These are phyloP conservation scores for Pythium diclinum DNA, from an alignment of 352 stramenopile species.

Conservation along the genomic window DNA sequence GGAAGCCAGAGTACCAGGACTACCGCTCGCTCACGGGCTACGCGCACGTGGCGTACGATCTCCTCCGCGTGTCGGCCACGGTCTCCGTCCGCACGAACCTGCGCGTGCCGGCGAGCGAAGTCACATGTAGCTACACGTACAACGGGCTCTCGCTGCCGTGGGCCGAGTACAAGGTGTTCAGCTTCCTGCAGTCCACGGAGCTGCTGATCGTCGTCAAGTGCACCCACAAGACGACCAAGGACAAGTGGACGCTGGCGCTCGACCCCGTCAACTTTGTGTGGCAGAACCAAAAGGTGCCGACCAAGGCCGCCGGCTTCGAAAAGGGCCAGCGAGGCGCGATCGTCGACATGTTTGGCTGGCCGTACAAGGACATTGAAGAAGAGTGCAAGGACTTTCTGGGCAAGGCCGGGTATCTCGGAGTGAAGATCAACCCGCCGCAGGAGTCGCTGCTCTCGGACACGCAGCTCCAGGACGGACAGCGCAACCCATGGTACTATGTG, in stretches of 20 bases:
- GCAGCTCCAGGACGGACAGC: slow-evolving; percentile 34
- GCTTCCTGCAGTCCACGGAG: slow-evolving; percentile 26
- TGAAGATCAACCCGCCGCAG: slow-evolving; percentile 66
- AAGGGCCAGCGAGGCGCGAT: slow-evolving; percentile 54
- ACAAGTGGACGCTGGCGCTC: slow-evolving; percentile 37
- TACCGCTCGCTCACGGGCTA: slow-evolving; percentile 39
- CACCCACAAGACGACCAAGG: slow-evolving; percentile 6
- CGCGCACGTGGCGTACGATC: slow-evolving; percentile 37
- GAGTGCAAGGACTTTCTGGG: slow-evolving; percentile 58
- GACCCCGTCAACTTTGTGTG: slow-evolving; percentile 70
- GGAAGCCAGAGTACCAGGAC: slow-evolving; percentile 36
- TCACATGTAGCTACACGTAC: slow-evolving; percentile 37
- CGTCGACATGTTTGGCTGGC: slow-evolving; percentile 66
- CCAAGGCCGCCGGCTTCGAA: slow-evolving; percentile 36
- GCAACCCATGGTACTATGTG: slow-evolving; percentile 67
- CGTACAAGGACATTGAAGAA: slow-evolving; percentile 53
- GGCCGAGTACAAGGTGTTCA: slow-evolving; percentile 24
- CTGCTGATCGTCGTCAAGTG: slow-evolving; percentile 36
- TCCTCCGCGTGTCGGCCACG: slow-evolving; percentile 30
- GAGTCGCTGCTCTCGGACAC: slow-evolving; percentile 47
- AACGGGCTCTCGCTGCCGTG: slow-evolving; percentile 31
- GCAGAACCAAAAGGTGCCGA: slow-evolving; percentile 38
- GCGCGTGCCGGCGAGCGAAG: slow-evolving; percentile 13
- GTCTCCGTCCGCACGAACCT: slow-evolving; percentile 41
- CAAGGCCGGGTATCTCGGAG: slow-evolving; percentile 61